Conservation (phyloP, 2,329 filamentous ascomycete species). For the Lachnellula suecica region DNA sequence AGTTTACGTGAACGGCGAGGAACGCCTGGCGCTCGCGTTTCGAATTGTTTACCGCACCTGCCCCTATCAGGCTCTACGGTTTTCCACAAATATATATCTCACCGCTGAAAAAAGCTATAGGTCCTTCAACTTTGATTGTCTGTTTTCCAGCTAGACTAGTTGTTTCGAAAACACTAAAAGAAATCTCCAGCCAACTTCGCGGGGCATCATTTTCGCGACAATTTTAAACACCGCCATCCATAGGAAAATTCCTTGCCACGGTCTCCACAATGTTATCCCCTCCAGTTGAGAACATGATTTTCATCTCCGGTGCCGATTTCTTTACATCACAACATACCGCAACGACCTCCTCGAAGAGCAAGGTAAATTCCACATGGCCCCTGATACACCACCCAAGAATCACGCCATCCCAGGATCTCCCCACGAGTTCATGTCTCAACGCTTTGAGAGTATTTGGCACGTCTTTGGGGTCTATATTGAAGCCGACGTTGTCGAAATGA, state of each 20-base stretch:
- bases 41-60: too few relatives aligned
- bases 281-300: constrained; percentile 10
- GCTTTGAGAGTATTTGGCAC: background rate
- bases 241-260: constrained; percentile 7
- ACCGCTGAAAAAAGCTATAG: too few relatives aligned
- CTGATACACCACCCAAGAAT: constrained; percentile 11
- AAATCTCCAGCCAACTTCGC: too few relatives aligned
- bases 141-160: too few relatives aligned
- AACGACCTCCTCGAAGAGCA: constrained; percentile 8
- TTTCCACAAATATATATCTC: too few relatives aligned
- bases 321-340: background rate
- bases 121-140: too few relatives aligned
- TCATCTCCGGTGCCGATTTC: background rate
- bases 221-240: background rate
- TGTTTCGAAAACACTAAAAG: too few relatives aligned
- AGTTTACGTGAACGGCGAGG: too few relatives aligned
- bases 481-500: constrained; percentile 6
- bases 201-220: too few relatives aligned
- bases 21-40: too few relatives aligned
- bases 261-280: constrained; percentile 10
- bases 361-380: constrained; percentile 10
- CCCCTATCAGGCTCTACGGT: too few relatives aligned
- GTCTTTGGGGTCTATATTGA: constrained; percentile 3
- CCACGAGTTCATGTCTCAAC: background rate
- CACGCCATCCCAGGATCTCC: constrained; percentile 8